phyloP scores from a whole-genome alignment of 306 rosid species.

The Vicia villosa region DNA sequence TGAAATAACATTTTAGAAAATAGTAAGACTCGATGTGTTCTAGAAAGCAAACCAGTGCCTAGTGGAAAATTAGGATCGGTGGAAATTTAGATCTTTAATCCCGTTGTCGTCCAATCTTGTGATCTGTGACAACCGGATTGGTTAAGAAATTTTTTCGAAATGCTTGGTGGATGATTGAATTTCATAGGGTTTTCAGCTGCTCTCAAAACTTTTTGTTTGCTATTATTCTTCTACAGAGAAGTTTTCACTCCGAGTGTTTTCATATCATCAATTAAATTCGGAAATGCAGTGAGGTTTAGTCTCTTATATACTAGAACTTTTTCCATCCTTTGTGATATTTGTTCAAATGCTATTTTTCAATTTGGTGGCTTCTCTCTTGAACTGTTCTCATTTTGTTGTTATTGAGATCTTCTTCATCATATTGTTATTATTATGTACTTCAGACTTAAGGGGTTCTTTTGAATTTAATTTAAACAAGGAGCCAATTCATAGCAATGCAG shows the following conservation, averaged over 20 bases:
- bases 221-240: neutral
- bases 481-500: slow-evolving; percentile 7
- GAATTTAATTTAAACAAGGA: neutral
- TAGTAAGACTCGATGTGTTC: neutral
- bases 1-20: neutral
- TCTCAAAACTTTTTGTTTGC: neutral
- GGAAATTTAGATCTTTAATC: too few relatives aligned
- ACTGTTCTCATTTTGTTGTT: neutral
- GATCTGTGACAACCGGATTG: too few relatives aligned
- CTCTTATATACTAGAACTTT: neutral
- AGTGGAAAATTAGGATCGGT: neutral
- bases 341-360: slow-evolving; percentile 29
- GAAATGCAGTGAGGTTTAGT: neutral
- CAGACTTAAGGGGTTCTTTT: neutral
- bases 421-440: too few relatives aligned
- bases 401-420: neutral
- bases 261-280: neutral
- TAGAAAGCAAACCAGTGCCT: neutral
- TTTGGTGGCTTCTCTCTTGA: neutral
- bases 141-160: too few relatives aligned
- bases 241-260: neutral
- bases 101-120: neutral
- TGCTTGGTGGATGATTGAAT: too few relatives aligned
- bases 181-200: too few relatives aligned
- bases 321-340: slow-evolving; percentile 14